phyloP scores from a whole-genome alignment of 2,329 filamentous ascomycete species.

The Colletotrichum endophyticum region DNA sequence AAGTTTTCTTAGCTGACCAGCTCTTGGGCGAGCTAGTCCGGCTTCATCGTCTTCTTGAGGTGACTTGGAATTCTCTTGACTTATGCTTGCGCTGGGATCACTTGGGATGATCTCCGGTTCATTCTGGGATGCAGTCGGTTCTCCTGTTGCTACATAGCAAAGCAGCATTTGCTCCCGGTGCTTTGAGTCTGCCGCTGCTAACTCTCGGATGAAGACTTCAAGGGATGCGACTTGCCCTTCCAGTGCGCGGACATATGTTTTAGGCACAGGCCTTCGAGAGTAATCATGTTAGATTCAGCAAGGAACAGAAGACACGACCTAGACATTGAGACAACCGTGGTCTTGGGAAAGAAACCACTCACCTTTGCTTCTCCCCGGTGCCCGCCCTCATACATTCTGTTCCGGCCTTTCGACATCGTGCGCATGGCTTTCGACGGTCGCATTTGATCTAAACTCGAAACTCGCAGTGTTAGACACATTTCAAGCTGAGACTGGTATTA shows the following conservation, averaged over 20 bases:
- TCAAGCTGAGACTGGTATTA: not conserved
- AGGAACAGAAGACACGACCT: not conserved
- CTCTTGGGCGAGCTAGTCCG: slow-evolving; percentile 6
- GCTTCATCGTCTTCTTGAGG: not conserved
- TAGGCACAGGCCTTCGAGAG: slow-evolving; percentile 44
- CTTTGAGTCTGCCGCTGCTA: slow-evolving; percentile 41
- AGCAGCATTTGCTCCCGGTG: slow-evolving; percentile 5
- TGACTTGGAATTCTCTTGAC: not conserved
- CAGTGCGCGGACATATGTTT: slow-evolving; percentile 51
- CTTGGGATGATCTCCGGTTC: not conserved
- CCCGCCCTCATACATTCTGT: slow-evolving; percentile 44
- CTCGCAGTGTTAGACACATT: slow-evolving; percentile 27
- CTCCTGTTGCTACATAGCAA: not conserved
- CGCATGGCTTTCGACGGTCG: slow-evolving; percentile 55
- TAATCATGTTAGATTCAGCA: not conserved
- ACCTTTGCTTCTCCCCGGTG: slow-evolving; percentile 48
- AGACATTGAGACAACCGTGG: not conserved
- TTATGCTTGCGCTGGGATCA: not conserved
- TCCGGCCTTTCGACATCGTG: slow-evolving; percentile 48
- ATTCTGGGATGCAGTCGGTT: not conserved
- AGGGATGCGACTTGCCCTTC: slow-evolving; percentile 51
- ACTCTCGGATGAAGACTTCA: slow-evolving; percentile 47
- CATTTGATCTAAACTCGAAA: slow-evolving; percentile 50
- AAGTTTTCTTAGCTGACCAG: slow-evolving; percentile 42
- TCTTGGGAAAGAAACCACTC: not conserved